A percentile compares a stretch with the other conserved stretches of the same genome.
phyloP scores from a whole-genome alignment of 805 yeast genomes.

The Barnettozyma siamensis region DNA sequence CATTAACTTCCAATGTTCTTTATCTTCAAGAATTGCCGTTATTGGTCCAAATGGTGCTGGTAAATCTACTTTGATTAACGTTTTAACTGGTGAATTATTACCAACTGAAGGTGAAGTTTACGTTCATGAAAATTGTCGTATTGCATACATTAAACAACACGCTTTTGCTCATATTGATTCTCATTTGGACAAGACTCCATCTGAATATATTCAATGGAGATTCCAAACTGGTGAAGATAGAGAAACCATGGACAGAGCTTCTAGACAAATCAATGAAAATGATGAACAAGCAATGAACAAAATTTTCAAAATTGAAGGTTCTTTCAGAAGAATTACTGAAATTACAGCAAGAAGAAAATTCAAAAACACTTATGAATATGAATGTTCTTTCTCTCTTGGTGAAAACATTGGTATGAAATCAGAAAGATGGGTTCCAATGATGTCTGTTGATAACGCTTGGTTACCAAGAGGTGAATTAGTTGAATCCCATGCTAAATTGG shows the following conservation, averaged over 20 bases:
- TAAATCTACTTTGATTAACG: constrained; percentile 98
- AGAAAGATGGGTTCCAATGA: constrained; percentile 99
- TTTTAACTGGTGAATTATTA: constrained; percentile 97
- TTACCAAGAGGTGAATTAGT: constrained; percentile 97
- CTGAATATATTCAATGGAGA: constrained; percentile 99
- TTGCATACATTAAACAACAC: constrained; percentile 99
- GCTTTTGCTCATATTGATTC: constrained; percentile 99
- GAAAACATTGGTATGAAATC: constrained; percentile 98
- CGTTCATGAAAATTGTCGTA: constrained; percentile 99
- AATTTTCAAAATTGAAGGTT: constrained; percentile 98
- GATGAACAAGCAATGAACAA: constrained; percentile 99
- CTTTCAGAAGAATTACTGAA: constrained; percentile 94
- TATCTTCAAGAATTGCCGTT: constrained; percentile 99
- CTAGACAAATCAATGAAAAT: constrained; percentile 93
- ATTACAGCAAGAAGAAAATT: constrained; percentile 97
- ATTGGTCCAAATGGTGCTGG: constrained; percentile 99
- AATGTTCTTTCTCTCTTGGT: constrained; percentile 95
- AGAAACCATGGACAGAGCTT: constrained; percentile 99
- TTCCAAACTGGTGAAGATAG: constrained; percentile 99
- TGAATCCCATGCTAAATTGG: constrained; percentile 98
- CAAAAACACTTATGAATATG: constrained; percentile 99
- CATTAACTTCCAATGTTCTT: constrained; percentile 97
- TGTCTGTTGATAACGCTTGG: constrained; percentile 99
- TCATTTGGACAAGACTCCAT: constrained; percentile 98
- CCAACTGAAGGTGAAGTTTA: constrained; percentile 99